These are phyloP conservation scores for Sporothrix globosa DNA, from an alignment of 2,329 filamentous ascomycete genomes.

Conservation along the genomic window DNA sequence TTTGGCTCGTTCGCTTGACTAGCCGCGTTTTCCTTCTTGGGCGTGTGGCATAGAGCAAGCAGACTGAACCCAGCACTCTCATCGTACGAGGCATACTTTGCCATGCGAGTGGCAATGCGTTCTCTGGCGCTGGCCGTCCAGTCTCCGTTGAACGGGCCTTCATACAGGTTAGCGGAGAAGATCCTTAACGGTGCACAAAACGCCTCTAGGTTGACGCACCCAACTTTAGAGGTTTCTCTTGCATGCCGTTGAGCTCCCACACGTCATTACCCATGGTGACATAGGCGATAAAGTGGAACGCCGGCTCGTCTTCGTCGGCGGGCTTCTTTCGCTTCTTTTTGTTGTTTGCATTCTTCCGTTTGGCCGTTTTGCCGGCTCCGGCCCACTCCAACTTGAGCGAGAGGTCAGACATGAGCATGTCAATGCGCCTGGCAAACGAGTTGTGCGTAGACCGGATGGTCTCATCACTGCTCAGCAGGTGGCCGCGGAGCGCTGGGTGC, in stretches of 20 bases:
- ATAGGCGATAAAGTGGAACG: conserved; percentile 98
- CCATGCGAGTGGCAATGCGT: conserved; percentile 69
- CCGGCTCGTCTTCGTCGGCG: conserved; percentile 68
- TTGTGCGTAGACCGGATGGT: conserved; percentile 86
- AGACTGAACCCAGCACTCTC: conserved; percentile 56
- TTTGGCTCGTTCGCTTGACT: conserved; percentile 16
- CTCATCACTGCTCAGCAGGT: conserved; percentile 71
- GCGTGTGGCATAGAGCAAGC: conserved; percentile 71
- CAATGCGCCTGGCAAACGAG: conserved; percentile 79
- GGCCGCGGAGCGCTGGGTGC: conserved; percentile 72
- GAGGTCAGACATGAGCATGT: conserved; percentile 74
- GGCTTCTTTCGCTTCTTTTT: conserved; percentile 40
- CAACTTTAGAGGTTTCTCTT: conserved; percentile 69
- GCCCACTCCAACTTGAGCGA: conserved; percentile 61
- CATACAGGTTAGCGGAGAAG: neutral
- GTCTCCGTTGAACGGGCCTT: conserved; percentile 45
- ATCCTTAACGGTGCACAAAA: conserved; percentile 22
- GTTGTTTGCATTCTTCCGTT: conserved; percentile 40
- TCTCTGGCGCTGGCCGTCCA: conserved; percentile 70
- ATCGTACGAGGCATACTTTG: conserved; percentile 29
- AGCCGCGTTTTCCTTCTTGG: conserved; percentile 41
- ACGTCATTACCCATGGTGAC: conserved; percentile 75
- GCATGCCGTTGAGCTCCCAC: conserved; percentile 94
- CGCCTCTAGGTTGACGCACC: conserved; percentile 47
- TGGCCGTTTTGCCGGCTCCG: conserved; percentile 44